Percentiles rank a stretch among this genome's conserved stretches.
phyloP scores from a whole-genome alignment of 257 asterid genomes.

The Jasminum sambac region DNA sequence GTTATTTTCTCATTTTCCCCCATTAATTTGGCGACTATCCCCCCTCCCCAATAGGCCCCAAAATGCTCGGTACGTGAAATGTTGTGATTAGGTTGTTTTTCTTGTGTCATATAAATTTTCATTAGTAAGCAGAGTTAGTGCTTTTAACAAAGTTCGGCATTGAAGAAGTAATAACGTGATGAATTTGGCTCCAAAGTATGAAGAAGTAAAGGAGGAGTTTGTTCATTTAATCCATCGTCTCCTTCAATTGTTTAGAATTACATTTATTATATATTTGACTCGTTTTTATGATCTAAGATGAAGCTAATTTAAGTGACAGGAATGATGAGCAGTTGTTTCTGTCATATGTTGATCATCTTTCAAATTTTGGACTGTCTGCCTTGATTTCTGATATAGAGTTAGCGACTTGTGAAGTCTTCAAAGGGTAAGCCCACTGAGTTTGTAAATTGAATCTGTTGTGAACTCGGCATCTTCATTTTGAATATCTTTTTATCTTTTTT shows the following conservation, averaged over 20 bases:
- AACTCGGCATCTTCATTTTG: slow-evolving; percentile 12
- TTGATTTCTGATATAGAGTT: slow-evolving; percentile 61
- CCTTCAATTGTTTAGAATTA: slow-evolving; percentile 4
- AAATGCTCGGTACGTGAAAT: too few species aligned
- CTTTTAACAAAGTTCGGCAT: slow-evolving; percentile 12
- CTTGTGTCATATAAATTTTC: slow-evolving; percentile 5
- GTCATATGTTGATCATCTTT: slow-evolving; percentile 79
- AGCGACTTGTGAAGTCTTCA: slow-evolving; percentile 71
- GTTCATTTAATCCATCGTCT: slow-evolving; percentile 1
- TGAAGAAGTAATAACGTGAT: not conserved
- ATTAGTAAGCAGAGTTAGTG: too few species aligned
- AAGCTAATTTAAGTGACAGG: slow-evolving; percentile 64
- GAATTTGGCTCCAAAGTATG: slow-evolving; percentile 14
- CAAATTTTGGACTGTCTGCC: slow-evolving; percentile 62
- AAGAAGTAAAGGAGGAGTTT: slow-evolving; percentile 5
- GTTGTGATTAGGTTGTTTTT: not conserved
- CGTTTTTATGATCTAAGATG: slow-evolving; percentile 50
- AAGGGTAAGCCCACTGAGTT: slow-evolving; percentile 54
- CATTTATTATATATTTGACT: slow-evolving; percentile 24
- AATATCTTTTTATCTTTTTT: not conserved
- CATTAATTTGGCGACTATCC: too few species aligned
- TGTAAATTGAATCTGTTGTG: not conserved
- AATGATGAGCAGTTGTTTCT: slow-evolving; percentile 78
- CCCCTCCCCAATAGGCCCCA: too few species aligned
- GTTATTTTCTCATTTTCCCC: too few species aligned